Percentiles rank a stretch among this genome's conserved stretches.
phyloP scores from a whole-genome alignment of 495 filamentous ascomycete species.

The Cladorrhinum samala region DNA sequence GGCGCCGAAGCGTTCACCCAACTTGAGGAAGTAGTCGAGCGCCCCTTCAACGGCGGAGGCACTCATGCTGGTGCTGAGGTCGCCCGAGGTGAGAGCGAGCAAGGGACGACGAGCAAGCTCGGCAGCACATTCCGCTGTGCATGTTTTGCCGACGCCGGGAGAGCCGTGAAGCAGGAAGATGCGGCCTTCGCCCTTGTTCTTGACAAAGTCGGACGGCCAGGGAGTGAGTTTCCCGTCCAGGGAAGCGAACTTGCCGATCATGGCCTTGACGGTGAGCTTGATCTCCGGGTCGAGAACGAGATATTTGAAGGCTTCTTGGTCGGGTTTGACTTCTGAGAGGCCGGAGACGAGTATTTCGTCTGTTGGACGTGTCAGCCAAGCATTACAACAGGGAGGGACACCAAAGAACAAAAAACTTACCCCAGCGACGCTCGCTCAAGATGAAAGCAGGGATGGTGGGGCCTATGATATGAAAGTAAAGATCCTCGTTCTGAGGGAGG shows the following conservation, averaged over 20 bases:
- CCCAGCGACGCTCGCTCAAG: conserved; percentile 34
- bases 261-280: conserved; percentile 35
- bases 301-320: conserved; percentile 31
- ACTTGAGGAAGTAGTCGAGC: conserved; percentile 34
- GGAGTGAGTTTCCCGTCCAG: conserved; percentile 27
- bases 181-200: conserved; percentile 43
- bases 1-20: conserved; percentile 39
- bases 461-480: conserved; percentile 30
- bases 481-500: conserved; percentile 21
- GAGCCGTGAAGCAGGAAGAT: conserved; percentile 49
- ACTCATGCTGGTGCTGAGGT: conserved; percentile 25
- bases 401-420: conserved; percentile 10
- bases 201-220: conserved; percentile 38
- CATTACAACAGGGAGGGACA: neutral
- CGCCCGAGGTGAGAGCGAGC: conserved; percentile 33
- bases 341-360: conserved; percentile 10
- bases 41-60: conserved; percentile 29
- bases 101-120: conserved; percentile 35
- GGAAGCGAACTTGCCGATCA: conserved; percentile 35
- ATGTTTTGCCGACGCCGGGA: conserved; percentile 48
- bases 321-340: conserved; percentile 19
- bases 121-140: conserved; percentile 40
- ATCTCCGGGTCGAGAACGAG: conserved; percentile 37
- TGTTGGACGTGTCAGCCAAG: neutral
- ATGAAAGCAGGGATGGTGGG: conserved; percentile 34